These are phyloP conservation scores for Poterioochromonas sp. DNA, from an alignment of 352 stramenopile genomes.

Conservation along the genomic window DNA sequence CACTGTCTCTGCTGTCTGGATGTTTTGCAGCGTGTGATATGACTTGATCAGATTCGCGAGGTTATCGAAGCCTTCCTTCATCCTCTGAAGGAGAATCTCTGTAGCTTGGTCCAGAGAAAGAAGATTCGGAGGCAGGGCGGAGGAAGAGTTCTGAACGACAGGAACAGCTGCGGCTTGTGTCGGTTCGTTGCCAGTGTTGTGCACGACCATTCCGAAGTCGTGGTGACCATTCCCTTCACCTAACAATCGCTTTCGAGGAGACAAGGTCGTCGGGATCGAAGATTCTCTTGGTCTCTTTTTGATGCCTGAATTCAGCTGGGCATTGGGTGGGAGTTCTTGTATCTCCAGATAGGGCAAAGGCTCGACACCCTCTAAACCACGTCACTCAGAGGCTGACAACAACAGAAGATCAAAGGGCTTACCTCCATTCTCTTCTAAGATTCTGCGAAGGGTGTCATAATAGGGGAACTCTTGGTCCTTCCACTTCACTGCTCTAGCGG, in stretches of 20 bases:
- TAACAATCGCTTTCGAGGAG: too few species aligned
- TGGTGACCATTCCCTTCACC: too few species aligned
- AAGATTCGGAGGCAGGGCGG: neutral
- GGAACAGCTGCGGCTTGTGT: neutral
- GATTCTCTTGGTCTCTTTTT: neutral
- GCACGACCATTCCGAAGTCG: too few species aligned
- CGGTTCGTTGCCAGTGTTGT: too few species aligned
- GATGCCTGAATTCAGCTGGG: neutral
- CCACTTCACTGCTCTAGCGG: neutral
- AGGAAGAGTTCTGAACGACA: too few species aligned
- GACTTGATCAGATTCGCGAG: neutral
- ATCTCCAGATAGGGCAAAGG: neutral
- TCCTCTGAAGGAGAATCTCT: neutral
- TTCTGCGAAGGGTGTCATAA: neutral
- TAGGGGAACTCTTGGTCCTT: neutral
- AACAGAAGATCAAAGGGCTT: too few species aligned
- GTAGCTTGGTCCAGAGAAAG: neutral
- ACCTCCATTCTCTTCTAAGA: conserved; percentile 18
- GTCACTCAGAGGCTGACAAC: too few species aligned
- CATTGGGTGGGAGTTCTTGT: neutral
- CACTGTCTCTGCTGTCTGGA: neutral
- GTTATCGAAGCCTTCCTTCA: neutral
- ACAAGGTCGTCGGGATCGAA: too few species aligned
- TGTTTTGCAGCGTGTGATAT: neutral
- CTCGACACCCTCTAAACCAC: neutral